These are phyloP conservation scores for Hypomontagnella submonticulosa DNA, from an alignment of 495 filamentous ascomycete species.

Conservation along the genomic window DNA sequence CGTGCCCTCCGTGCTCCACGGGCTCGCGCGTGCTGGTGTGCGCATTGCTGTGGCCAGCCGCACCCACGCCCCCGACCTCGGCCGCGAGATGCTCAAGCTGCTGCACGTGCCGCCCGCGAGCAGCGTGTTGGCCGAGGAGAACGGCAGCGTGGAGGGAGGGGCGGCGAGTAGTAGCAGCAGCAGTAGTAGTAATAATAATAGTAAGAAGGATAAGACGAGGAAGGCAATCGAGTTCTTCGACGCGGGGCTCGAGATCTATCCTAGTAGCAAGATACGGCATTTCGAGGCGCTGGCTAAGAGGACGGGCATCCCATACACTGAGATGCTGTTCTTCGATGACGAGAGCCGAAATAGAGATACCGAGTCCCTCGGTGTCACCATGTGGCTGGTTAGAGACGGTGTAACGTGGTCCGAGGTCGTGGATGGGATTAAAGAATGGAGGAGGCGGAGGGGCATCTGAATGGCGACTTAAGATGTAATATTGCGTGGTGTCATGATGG, in stretches of 20 bases:
- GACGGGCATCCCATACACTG: constrained; percentile 73
- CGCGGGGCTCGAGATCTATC: constrained; percentile 85
- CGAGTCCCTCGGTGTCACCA: constrained; percentile 83
- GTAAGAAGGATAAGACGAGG: constrained; percentile 54
- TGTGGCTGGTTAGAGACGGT: constrained; percentile 82
- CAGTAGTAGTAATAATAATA: constrained; percentile 17
- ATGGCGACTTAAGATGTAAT: neutral
- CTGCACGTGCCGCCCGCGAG: constrained; percentile 70
- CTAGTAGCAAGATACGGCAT: constrained; percentile 85
- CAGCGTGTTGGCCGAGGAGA: constrained; percentile 20
- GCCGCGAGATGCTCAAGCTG: constrained; percentile 79
- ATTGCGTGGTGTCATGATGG: constrained; percentile 4
- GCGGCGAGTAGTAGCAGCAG: constrained; percentile 3
- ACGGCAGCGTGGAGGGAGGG: constrained; percentile 4
- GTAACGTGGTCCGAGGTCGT: constrained; percentile 83
- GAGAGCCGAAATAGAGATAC: constrained; percentile 89
- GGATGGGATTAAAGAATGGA: constrained; percentile 82
- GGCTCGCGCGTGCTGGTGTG: constrained; percentile 64
- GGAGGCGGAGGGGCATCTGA: constrained; percentile 69
- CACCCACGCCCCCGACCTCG: constrained; percentile 82
- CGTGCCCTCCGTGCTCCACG: constrained; percentile 75
- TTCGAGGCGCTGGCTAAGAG: constrained; percentile 76
- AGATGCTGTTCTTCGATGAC: constrained; percentile 98
- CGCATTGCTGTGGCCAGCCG: constrained; percentile 82
- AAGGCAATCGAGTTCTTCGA: constrained; percentile 83